Conservation (phyloP, 768 basidiomycete species). For the Gloeostereum incarnatum region DNA sequence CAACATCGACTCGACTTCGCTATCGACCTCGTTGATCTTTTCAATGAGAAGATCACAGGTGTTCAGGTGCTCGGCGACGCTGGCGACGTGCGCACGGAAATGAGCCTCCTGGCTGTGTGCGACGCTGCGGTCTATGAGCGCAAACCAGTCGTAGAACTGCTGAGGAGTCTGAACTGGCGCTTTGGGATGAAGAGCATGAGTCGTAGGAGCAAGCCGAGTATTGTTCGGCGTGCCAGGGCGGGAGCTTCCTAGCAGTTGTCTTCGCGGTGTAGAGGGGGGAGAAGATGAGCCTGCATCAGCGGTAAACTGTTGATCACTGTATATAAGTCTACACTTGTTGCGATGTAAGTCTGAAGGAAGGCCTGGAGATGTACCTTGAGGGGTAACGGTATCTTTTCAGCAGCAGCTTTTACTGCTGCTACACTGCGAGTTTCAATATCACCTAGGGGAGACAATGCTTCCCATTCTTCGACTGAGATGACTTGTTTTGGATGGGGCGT, state of each 20-base stretch:
- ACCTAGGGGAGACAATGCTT: conserved; percentile 65
- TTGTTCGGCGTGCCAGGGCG: conserved; percentile 33
- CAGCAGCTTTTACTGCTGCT: conserved; percentile 47
- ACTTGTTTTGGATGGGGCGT: conserved; percentile 27
- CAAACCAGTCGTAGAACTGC: conserved; percentile 96
- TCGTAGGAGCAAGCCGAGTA: conserved; percentile 20
- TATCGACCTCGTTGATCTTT: conserved; percentile 64
- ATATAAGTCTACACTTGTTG: neutral
- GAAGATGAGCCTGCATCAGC: conserved; percentile 20
- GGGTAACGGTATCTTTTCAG: conserved; percentile 56
- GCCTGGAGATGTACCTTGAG: conserved; percentile 47
- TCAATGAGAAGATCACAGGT: conserved; percentile 72
- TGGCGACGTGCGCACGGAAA: conserved; percentile 77
- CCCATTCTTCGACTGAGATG: conserved; percentile 87
- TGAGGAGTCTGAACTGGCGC: conserved; percentile 84
- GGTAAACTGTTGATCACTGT: conserved; percentile 15
- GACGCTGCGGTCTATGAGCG: conserved; percentile 80
- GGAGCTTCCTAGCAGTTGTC: conserved; percentile 11
- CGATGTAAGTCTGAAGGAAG: neutral
- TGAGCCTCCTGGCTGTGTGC: conserved; percentile 92
- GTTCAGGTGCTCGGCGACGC: conserved; percentile 64
- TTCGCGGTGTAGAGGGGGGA: conserved; percentile 26
- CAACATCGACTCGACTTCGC: conserved; percentile 72
- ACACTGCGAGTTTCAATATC: conserved; percentile 66
- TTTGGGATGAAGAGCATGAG: conserved; percentile 61